These are phyloP conservation scores for Parastagonospora nodorum DNA, from an alignment of 2,329 filamentous ascomycete species.

Conservation along the genomic window DNA sequence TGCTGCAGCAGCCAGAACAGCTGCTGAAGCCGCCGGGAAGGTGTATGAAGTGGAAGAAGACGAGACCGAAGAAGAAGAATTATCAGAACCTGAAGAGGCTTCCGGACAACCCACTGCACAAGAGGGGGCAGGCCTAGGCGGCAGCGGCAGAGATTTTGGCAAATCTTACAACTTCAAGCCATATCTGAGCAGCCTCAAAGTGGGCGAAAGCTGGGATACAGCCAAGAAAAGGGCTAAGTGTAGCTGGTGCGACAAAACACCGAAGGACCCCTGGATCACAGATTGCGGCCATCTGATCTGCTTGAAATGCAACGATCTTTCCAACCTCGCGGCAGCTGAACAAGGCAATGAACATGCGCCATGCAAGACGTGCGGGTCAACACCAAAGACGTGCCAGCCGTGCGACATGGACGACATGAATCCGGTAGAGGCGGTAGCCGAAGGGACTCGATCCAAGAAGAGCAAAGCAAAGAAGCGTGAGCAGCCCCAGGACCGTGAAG, in stretches of 20 bases:
- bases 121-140: not conserved
- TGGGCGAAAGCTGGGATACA: constrained; percentile 44
- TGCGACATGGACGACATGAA: constrained; percentile 30
- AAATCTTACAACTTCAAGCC: constrained; percentile 48
- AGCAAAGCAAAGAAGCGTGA: constrained; percentile 19
- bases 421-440: not conserved
- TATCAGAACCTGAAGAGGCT: not conserved
- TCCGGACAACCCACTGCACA: not conserved
- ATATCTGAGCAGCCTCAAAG: constrained; percentile 45
- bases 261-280: constrained; percentile 51
- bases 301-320: constrained; percentile 49
- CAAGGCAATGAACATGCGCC: not conserved
- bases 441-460: constrained; percentile 21
- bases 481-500: constrained; percentile 23
- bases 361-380: constrained; percentile 44
- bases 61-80: constrained; percentile 6
- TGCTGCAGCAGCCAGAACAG: constrained; percentile 7
- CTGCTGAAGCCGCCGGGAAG: constrained; percentile 2
- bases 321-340: constrained; percentile 36
- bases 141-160: constrained; percentile 43
- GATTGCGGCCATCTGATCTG: constrained; percentile 64
- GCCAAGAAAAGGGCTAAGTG: constrained; percentile 52
- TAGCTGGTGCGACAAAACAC: constrained; percentile 47
- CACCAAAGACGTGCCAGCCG: constrained; percentile 22
- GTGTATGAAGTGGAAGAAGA: constrained; percentile 8